These are phyloP conservation scores for Globisporangium yorkense DNA, from an alignment of 352 stramenopile species.

Conservation along the genomic window DNA sequence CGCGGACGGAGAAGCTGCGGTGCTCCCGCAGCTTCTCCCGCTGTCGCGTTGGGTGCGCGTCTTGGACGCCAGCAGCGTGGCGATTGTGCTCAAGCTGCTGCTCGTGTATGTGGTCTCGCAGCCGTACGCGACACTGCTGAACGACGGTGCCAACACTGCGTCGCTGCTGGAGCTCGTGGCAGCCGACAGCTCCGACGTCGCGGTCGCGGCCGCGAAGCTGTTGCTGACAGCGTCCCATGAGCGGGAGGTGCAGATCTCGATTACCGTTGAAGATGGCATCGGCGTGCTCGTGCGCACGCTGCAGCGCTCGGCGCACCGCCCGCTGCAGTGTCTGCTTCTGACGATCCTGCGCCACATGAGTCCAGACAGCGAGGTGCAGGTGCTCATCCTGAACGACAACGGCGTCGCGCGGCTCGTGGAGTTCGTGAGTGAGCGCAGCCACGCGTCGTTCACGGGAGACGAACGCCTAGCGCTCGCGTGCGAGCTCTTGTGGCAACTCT, in stretches of 20 bases:
- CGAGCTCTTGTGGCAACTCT: slow-evolving; percentile 40
- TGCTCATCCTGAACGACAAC: slow-evolving; percentile 39
- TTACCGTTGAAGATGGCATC: slow-evolving; percentile 76
- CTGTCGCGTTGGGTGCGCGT: slow-evolving; percentile 43
- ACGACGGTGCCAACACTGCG: slow-evolving; percentile 47
- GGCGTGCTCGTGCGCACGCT: slow-evolving; percentile 41
- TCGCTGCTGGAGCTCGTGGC: slow-evolving; percentile 39
- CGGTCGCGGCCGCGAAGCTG: slow-evolving; percentile 34
- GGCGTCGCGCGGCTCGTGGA: slow-evolving; percentile 37
- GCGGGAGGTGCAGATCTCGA: slow-evolving; percentile 50
- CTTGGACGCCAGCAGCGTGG: slow-evolving; percentile 22
- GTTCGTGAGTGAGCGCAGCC: slow-evolving; percentile 38
- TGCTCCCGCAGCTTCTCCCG: slow-evolving; percentile 53
- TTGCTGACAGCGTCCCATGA: slow-evolving; percentile 34
- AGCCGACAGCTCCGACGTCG: slow-evolving; percentile 26
- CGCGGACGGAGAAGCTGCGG: slow-evolving; percentile 18
- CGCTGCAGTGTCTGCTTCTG: slow-evolving; percentile 44
- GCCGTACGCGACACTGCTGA: slow-evolving; percentile 32
- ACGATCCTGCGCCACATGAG: slow-evolving; percentile 45
- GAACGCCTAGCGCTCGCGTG: slow-evolving; percentile 37
- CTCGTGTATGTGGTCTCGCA: slow-evolving; percentile 28
- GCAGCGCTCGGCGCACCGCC: slow-evolving; percentile 20
- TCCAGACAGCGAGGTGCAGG: slow-evolving; percentile 60
- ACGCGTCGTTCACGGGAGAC: slow-evolving; percentile 15
- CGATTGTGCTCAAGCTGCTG: slow-evolving; percentile 50